phyloP scores from a whole-genome alignment of 352 stramenopile genomes.

The Aphanomyces cochlioides region DNA sequence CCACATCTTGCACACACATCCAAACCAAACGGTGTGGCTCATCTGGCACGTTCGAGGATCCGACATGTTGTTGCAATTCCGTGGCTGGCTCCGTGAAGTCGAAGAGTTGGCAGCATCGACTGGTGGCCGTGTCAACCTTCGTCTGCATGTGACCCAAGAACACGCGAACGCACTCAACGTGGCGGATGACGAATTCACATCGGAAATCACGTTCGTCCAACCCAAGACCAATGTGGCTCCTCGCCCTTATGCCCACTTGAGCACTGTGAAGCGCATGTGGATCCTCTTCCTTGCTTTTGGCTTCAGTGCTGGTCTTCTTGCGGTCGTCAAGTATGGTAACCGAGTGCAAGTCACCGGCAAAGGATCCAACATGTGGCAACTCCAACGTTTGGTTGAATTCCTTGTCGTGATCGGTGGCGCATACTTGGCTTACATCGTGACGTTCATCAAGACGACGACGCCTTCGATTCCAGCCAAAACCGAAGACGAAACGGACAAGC shows the following conservation, averaged over 20 bases:
- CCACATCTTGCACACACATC: slow-evolving; percentile 7
- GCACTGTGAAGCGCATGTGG: slow-evolving; percentile 48
- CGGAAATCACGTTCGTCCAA: background rate
- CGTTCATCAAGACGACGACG: background rate
- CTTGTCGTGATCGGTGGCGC: slow-evolving; percentile 63
- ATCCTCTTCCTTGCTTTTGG: slow-evolving; percentile 83
- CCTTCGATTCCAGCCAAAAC: background rate
- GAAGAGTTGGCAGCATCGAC: background rate
- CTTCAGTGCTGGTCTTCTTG: slow-evolving; percentile 53
- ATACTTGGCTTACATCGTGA: slow-evolving; percentile 8
- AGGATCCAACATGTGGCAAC: slow-evolving; percentile 63
- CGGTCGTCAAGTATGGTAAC: no score
- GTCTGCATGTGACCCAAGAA: slow-evolving; percentile 21
- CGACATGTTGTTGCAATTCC: slow-evolving; percentile 16
- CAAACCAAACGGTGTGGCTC: slow-evolving; percentile 19
- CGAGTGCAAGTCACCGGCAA: no score
- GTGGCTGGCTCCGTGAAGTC: slow-evolving; percentile 11
- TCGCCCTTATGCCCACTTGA: slow-evolving; percentile 9
- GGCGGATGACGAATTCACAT: background rate
- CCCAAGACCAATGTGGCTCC: background rate
- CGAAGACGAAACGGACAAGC: no score
- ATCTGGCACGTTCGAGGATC: slow-evolving; percentile 18
- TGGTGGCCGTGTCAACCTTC: background rate
- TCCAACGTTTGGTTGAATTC: slow-evolving; percentile 76
- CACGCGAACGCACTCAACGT: background rate